A percentile compares a stretch with the other conserved stretches of the same genome.
These are phyloP conservation scores for Acanthamoeba castellanii DNA, from an alignment of 208 protist species.

Conservation along the genomic window DNA sequence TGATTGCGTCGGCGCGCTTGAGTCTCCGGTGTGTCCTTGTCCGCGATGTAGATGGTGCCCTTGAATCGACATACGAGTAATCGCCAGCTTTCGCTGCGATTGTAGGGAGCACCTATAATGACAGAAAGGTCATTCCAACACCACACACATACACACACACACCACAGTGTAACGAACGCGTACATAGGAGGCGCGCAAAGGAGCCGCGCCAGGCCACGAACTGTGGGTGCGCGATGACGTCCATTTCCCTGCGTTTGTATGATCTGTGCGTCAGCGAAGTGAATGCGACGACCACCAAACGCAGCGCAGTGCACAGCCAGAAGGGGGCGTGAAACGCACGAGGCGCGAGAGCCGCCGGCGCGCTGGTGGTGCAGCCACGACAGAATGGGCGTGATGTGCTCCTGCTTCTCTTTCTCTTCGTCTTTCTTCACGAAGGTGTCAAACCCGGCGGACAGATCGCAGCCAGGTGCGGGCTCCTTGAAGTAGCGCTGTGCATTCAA, in stretches of 20 bases:
- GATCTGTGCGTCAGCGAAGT: not conserved
- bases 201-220: conserved; percentile 31
- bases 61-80: conserved; percentile 47
- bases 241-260: not conserved
- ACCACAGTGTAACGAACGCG: not conserved
- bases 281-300: not conserved
- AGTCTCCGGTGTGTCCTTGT: not conserved
- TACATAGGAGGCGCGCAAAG: conserved; percentile 35
- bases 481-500: not conserved
- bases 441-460: not conserved
- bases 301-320: not conserved
- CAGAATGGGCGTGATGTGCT: conserved; percentile 54
- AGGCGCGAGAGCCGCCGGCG: not conserved
- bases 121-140: not conserved
- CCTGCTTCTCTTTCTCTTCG: conserved; percentile 58
- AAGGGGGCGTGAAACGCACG: not conserved
- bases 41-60: conserved; percentile 26
- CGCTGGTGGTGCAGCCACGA: conserved; percentile 26
- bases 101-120: conserved; percentile 22
- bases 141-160: not conserved
- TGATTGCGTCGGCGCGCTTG: conserved; percentile 10
- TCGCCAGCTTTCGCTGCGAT: not conserved
- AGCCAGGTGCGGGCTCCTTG: not conserved
- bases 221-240: not conserved
- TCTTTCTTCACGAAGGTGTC: conserved; percentile 45